These are phyloP conservation scores for Alternaria sp. DNA, from an alignment of 2,329 filamentous ascomycete species.

Conservation along the genomic window DNA sequence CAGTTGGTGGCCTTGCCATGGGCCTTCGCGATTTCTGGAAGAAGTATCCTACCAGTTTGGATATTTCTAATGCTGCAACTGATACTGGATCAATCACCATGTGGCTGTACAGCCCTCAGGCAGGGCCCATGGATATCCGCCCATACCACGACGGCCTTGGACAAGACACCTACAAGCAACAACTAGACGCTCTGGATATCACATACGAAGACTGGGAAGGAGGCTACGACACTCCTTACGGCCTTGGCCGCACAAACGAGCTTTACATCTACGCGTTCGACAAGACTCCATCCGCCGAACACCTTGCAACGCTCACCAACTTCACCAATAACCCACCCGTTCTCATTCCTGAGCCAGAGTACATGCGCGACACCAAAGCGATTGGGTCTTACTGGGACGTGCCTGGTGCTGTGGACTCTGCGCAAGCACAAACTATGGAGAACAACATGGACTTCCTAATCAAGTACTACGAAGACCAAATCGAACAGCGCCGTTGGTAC, in stretches of 20 bases:
- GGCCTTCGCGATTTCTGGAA: conserved; percentile 69
- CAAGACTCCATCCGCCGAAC: conserved; percentile 58
- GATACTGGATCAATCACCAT: conserved; percentile 62
- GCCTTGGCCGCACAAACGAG: conserved; percentile 65
- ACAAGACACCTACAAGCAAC: conserved; percentile 61
- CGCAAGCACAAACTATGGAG: conserved; percentile 52
- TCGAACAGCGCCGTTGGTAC: conserved; percentile 67
- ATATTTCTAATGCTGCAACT: conserved; percentile 59
- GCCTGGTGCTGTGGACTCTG: conserved; percentile 45
- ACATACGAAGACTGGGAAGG: conserved; percentile 69
- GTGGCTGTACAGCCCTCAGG: conserved; percentile 67
- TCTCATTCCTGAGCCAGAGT: conserved; percentile 56
- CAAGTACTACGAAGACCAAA: conserved; percentile 62
- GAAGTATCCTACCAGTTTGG: conserved; percentile 65
- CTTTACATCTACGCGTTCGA: conserved; percentile 62
- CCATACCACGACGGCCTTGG: conserved; percentile 66
- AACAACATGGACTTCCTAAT: conserved; percentile 63
- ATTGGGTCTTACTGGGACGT: conserved; percentile 64
- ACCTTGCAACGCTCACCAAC: conserved; percentile 53
- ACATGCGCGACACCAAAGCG: conserved; percentile 61
- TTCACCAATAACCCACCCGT: conserved; percentile 61
- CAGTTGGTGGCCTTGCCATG: conserved; percentile 64
- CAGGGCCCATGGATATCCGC: conserved; percentile 62
- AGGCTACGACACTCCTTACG: conserved; percentile 63
- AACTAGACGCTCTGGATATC: conserved; percentile 66